Base-by-base conservation (phyloP, 352 stramenopile genomes). In the Blastocystis sp. region DNA sequence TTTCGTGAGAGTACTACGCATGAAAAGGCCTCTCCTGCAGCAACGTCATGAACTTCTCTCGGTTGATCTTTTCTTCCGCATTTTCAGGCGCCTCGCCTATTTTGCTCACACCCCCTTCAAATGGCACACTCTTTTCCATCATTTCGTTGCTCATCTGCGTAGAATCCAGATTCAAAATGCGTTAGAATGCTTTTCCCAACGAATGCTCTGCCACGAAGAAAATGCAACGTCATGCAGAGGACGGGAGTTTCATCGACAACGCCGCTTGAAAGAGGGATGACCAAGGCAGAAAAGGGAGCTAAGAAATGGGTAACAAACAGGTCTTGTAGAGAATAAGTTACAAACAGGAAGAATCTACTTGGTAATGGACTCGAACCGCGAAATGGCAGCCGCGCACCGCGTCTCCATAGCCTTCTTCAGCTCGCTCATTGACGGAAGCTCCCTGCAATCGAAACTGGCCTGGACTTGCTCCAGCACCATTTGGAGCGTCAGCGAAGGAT, bases 31-130 rank as follows among this genome's bases (percentile, higher is more conserved):
- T n/a, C 14, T n/a, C 21, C 40, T 34, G 17, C 23, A 1, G n/a
- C 56, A 56, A 84, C 74, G 65, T 62, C 17, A 28, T 34, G 45
- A 84, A 84, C 23, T 84, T 69, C 11, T 65, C 60, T 38, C 74
- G 74, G 43, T 84, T 34, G 9, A 84, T 34, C n/a, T 59, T 59
- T 52, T 84, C 74, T 52, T 40, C 60, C 1, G 52, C 17, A 53
- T n/a, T 28, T 23, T 61, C 43, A 41, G 74, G 69, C 74, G 69
- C 69, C 21, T 52, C 23, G 43, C 59, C 74, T 84, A 84, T 48
- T 28, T 56, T 19, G 28, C 28, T 52, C 1, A 76, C 17, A 14
- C 19, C 19, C 2, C 38, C 21, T 71, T 41, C 64, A 45, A 71
- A 52, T 52, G 64, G 0, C 1, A 71, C 2, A 45, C 45, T n/a